Percentiles rank a stretch among this genome's conserved stretches.
Conservation (phyloP, 2,329 filamentous ascomycete genomes). For the Botrytis paeoniae region DNA sequence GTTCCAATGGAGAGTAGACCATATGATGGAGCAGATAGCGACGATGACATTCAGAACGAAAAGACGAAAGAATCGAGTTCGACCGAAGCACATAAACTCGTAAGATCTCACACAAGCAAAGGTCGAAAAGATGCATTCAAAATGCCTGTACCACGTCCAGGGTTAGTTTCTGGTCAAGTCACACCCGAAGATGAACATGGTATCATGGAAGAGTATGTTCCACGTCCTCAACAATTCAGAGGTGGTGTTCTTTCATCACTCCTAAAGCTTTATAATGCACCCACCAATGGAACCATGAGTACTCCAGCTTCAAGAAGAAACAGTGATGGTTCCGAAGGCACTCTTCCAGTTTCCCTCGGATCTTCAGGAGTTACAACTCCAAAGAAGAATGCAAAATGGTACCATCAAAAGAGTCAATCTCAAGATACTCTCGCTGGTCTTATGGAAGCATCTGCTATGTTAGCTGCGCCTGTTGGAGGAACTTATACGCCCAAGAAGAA, state of each 20-base stretch:
- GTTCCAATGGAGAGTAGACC: constrained; percentile 31
- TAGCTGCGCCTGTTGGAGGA: constrained; percentile 47
- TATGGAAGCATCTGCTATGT: constrained; percentile 53
- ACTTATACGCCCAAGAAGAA: constrained; percentile 39
- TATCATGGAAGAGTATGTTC: constrained; percentile 60
- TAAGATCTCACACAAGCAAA: constrained; percentile 42
- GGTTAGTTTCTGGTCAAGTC: constrained; percentile 44
- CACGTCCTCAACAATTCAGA: constrained; percentile 64
- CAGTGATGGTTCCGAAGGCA: constrained; percentile 37
- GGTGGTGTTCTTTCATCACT: constrained; percentile 72
- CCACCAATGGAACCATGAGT: constrained; percentile 33
- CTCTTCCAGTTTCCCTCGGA: constrained; percentile 40
- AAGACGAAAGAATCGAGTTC: constrained; percentile 29
- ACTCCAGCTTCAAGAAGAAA: constrained; percentile 29
- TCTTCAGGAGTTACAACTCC: constrained; percentile 43
- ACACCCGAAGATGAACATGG: constrained; percentile 43
- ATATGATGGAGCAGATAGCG: constrained; percentile 30
- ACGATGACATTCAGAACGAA: constrained; percentile 29
- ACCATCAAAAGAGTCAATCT: constrained; percentile 44
- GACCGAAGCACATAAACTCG: constrained; percentile 46
- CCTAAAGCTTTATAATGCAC: constrained; percentile 64
- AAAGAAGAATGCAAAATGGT: constrained; percentile 36
- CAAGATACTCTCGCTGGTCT: constrained; percentile 50
- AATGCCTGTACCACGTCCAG: constrained; percentile 24
- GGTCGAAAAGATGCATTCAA: constrained; percentile 25